Percentiles rank a stretch among this genome's conserved stretches.
Conservation (phyloP, 2,329 filamentous ascomycete genomes). For the Cladophialophora psammophila region DNA sequence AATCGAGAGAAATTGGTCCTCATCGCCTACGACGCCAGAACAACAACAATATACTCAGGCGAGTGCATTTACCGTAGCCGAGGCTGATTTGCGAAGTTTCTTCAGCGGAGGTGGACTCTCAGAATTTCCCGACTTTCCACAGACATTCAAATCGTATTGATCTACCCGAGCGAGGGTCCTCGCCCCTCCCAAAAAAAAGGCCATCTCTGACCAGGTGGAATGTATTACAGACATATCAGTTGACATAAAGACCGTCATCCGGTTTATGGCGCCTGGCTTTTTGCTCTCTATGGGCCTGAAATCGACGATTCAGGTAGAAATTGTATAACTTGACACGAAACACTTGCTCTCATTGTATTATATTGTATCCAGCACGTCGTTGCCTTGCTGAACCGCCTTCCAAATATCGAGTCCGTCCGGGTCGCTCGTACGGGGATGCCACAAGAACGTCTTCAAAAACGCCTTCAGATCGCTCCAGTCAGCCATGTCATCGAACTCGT, state of each 20-base stretch:
- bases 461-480: slow-evolving; percentile 12
- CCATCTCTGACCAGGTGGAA: neutral
- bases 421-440: slow-evolving; percentile 28
- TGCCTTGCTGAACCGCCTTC: slow-evolving; percentile 13
- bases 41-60: slow-evolving; percentile 2
- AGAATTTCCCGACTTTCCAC: slow-evolving; percentile 12
- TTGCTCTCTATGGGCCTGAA: neutral
- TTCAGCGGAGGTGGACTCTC: slow-evolving; percentile 5
- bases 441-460: slow-evolving; percentile 24
- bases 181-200: neutral
- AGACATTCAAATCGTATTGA: neutral
- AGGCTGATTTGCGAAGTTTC: slow-evolving; percentile 11
- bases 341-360: slow-evolving; percentile 1
- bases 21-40: slow-evolving; percentile 4
- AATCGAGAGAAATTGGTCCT: slow-evolving; percentile 13
- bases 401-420: slow-evolving; percentile 24
- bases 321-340: neutral
- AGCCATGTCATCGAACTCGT: neutral
- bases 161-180: neutral
- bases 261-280: neutral
- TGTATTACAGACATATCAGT: neutral
- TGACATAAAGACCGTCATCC: neutral
- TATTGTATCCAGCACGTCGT: neutral
- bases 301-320: neutral
- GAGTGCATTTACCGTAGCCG: neutral